phyloP scores from a whole-genome alignment of 805 yeast genomes.

The Isabelozyma gotoi region DNA sequence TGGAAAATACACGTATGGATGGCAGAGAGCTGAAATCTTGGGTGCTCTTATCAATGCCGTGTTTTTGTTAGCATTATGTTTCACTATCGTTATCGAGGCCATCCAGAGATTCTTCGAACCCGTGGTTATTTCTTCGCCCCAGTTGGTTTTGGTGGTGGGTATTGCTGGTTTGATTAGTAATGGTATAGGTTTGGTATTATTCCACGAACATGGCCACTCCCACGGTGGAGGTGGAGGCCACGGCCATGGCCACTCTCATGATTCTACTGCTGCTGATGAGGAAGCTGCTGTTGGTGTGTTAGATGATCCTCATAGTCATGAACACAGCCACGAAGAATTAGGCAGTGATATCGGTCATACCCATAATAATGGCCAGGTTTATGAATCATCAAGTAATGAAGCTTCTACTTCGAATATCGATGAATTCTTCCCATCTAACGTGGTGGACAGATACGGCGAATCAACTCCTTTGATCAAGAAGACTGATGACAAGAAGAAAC shows the following conservation, averaged over 20 bases:
- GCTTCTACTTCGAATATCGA: slow-evolving; percentile 27
- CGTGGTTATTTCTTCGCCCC: slow-evolving; percentile 77
- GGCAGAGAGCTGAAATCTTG: slow-evolving; percentile 96
- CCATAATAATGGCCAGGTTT: neutral
- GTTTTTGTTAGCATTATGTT: slow-evolving; percentile 85
- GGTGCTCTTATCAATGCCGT: slow-evolving; percentile 96
- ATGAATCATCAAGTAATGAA: slow-evolving; percentile 14
- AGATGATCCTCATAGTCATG: slow-evolving; percentile 1
- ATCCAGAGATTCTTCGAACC: slow-evolving; percentile 85
- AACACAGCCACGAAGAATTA: too few relatives aligned
- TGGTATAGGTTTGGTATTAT: slow-evolving; percentile 76
- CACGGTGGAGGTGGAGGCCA: slow-evolving; percentile 48
- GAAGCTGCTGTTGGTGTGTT: slow-evolving; percentile 1
- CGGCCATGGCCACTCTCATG: slow-evolving; percentile 50
- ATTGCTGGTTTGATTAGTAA: slow-evolving; percentile 79
- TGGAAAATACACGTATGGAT: slow-evolving; percentile 90
- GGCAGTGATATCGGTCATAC: neutral
- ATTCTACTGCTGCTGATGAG: slow-evolving; percentile 5
- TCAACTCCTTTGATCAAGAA: slow-evolving; percentile 29
- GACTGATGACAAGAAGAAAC: slow-evolving; percentile 10
- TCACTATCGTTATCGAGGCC: slow-evolving; percentile 90
- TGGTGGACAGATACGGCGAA: slow-evolving; percentile 44
- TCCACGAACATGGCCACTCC: slow-evolving; percentile 69
- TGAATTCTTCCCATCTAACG: slow-evolving; percentile 46
- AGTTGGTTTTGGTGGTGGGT: slow-evolving; percentile 80